Base-by-base conservation (phyloP, 345 rosid genomes). In the Brassica cretica region DNA sequence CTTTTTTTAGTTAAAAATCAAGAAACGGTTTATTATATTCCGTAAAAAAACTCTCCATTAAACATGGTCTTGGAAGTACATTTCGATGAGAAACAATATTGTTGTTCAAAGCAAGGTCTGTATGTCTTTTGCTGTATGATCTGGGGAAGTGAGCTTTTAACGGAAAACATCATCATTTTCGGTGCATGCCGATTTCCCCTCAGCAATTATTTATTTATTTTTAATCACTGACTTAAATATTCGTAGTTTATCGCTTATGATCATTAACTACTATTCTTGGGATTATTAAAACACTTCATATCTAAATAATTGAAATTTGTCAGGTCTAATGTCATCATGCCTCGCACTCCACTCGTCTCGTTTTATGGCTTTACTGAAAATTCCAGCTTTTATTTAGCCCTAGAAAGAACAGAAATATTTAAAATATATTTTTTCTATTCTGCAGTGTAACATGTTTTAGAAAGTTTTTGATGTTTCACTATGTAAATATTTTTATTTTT, bases 321-420 rank as follows among this genome's bases (percentile, higher is more conserved):
- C 89, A 84, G 86, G 84, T 84, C 41, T 71, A 80, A 73, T 81
- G 81, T 83, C 85, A 84, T 82, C 73, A 81, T 85, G 87, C 80
- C 84, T 78, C 83, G 75, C 81, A 72, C 80, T 78, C 82, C 81
- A 81, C 72, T 82, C 82, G 62, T 85, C 87, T 82, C 82, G 82
- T 78, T 81, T 83, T 79, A 78, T 74, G 76, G 21, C 79, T 58
- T 80, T 80, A 25, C 84, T 76, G 78, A 72, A 61, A 53, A 9
- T 6, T 55, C 19, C 80, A 81, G 80, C 71, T 76, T 76, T 80
- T 65, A 19, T 75, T 71, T 68, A 70, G 44, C 70, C 59, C 65
- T 27, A 27, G 30, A 27, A 27, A 66, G 41, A 64, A 8, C 24
- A 18, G 39, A 56, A 53, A 16, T 19, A 44, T 64, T 62, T 53